A percentile compares a stretch with the other conserved stretches of the same genome.
phyloP scores from a whole-genome alignment of 1,139 yeast genomes.

The Hansenula lynferdii region DNA sequence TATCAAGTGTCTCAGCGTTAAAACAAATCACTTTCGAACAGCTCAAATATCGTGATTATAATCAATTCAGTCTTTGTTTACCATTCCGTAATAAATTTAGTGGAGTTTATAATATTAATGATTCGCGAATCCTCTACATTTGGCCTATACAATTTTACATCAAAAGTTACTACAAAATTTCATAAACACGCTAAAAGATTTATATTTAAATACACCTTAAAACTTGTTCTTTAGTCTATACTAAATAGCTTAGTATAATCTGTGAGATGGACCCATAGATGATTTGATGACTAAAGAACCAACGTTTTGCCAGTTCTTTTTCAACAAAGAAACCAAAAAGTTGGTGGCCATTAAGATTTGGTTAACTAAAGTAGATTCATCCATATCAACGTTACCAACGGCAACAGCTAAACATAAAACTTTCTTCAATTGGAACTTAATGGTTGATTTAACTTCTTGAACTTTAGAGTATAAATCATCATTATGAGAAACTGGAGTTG shows the following conservation, averaged over 20 bases:
- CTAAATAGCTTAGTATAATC: conserved; percentile 75
- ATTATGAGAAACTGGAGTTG: conserved; percentile 99
- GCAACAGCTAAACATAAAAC: conserved; percentile 91
- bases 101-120: too few relatives aligned
- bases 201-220: background rate
- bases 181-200: conserved; percentile 1
- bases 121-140: too few relatives aligned
- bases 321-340: conserved; percentile 98
- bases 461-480: conserved; percentile 97
- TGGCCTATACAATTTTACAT: too few relatives aligned
- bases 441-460: conserved; percentile 97
- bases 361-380: conserved; percentile 92
- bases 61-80: too few relatives aligned
- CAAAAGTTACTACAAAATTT: too few relatives aligned
- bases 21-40: too few relatives aligned
- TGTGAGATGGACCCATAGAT: conserved; percentile 99
- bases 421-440: conserved; percentile 99
- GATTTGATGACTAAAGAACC: conserved; percentile 99
- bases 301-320: conserved; percentile 99
- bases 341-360: conserved; percentile 98
- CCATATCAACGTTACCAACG: conserved; percentile 99
- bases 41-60: too few relatives aligned
- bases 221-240: background rate
- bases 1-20: too few relatives aligned
- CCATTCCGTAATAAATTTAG: too few relatives aligned